Conservation (phyloP, 345 rosid species). For the Combretum micranthum region DNA sequence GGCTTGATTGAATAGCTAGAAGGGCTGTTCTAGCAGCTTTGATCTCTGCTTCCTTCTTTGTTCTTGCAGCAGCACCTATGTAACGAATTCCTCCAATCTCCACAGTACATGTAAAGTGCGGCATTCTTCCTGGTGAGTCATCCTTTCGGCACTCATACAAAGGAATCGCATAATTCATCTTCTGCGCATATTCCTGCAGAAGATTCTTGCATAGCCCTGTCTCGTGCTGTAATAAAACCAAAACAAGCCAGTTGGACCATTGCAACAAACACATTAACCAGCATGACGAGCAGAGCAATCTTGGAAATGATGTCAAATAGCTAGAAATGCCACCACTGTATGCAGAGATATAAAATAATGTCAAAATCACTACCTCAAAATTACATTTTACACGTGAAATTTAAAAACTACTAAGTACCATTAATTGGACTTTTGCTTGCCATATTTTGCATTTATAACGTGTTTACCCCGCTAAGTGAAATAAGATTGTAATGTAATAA, state of each 20-base stretch:
- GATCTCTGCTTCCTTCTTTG: constrained; percentile 83
- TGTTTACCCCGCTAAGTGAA: too few relatives aligned
- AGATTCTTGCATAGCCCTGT: constrained; percentile 85
- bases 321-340: too few relatives aligned
- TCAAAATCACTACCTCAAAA: too few relatives aligned
- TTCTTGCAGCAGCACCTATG: constrained; percentile 63
- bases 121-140: constrained; percentile 32
- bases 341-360: too few relatives aligned
- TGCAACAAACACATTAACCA: not conserved
- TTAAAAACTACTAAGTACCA: too few relatives aligned
- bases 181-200: constrained; percentile 91
- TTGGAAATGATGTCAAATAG: not conserved
- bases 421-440: too few relatives aligned
- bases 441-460: too few relatives aligned
- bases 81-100: constrained; percentile 82
- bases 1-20: constrained; percentile 50
- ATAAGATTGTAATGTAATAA: too few relatives aligned
- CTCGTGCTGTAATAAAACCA: constrained; percentile 51
- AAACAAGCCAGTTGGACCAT: constrained; percentile 6
- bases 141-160: constrained; percentile 45
- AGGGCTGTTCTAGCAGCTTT: constrained; percentile 93
- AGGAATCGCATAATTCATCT: constrained; percentile 88
- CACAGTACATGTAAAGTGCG: constrained; percentile 49
- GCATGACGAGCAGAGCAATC: not conserved
- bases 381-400: too few relatives aligned